Conservation (phyloP, 1,139 yeast genomes). For the Diutina scorzettiae region DNA sequence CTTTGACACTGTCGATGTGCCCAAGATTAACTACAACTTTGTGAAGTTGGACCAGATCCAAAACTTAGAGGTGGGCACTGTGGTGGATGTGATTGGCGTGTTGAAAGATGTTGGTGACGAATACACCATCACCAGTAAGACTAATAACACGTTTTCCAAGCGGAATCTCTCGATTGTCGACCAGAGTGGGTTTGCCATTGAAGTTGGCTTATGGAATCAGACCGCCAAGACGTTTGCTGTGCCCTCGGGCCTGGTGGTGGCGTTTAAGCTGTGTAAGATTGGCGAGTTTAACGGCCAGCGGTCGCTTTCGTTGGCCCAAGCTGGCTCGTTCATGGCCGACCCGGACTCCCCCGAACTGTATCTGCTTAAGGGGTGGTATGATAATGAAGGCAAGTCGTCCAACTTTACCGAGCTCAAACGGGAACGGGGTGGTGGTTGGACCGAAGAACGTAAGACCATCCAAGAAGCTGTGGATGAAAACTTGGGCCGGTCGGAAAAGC, state of each 20-base stretch:
- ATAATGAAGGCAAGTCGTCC: slow-evolving; percentile 56
- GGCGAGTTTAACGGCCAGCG: slow-evolving; percentile 77
- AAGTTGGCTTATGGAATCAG: slow-evolving; percentile 85
- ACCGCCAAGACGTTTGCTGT: slow-evolving; percentile 65
- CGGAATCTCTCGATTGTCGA: slow-evolving; percentile 84
- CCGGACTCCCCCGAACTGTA: slow-evolving; percentile 89
- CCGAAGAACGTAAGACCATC: slow-evolving; percentile 50
- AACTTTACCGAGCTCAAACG: slow-evolving; percentile 49
- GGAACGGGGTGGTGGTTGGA: slow-evolving; percentile 15
- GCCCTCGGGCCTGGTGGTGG: slow-evolving; percentile 79
- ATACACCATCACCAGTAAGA: slow-evolving; percentile 77
- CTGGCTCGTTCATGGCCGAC: slow-evolving; percentile 63
- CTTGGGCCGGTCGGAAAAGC: slow-evolving; percentile 61
- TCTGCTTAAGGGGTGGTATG: slow-evolving; percentile 90
- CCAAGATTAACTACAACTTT: slow-evolving; percentile 69
- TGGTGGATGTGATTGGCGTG: slow-evolving; percentile 81
- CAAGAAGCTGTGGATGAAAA: slow-evolving; percentile 56
- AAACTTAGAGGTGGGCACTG: slow-evolving; percentile 55
- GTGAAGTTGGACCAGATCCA: slow-evolving; percentile 57
- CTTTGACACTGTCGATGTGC: slow-evolving; percentile 53
- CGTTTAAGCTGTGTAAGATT: slow-evolving; percentile 82
- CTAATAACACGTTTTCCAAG: slow-evolving; percentile 85
- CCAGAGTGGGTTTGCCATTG: slow-evolving; percentile 63
- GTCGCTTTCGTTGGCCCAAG: slow-evolving; percentile 67
- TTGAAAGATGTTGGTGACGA: slow-evolving; percentile 65